phyloP scores from a whole-genome alignment of 306 rosid species.

The Medicago arabica region DNA sequence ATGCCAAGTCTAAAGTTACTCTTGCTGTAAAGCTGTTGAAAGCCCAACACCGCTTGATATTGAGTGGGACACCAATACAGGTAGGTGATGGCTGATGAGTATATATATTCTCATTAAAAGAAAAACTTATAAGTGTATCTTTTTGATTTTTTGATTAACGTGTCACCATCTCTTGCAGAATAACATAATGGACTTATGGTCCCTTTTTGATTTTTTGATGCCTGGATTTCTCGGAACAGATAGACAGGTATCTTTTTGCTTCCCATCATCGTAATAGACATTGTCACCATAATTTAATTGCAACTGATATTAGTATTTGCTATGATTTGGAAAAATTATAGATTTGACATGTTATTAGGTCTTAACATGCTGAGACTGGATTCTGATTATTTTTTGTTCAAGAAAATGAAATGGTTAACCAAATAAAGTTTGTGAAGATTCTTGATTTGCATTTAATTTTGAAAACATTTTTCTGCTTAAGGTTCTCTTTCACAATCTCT shows the following conservation, averaged over 20 bases:
- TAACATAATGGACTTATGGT: slow-evolving; percentile 97
- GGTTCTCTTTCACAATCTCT: background rate
- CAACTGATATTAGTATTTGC: slow-evolving; percentile 13
- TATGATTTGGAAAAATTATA: slow-evolving; percentile 18
- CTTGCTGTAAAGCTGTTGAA: slow-evolving; percentile 89
- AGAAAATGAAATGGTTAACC: slow-evolving; percentile 1
- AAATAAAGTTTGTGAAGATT: background rate
- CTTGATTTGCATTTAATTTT: background rate
- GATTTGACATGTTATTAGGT: slow-evolving; percentile 1
- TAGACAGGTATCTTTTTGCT: slow-evolving; percentile 72
- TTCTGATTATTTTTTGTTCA: background rate
- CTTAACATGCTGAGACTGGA: slow-evolving; percentile 10
- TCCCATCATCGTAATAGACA: background rate
- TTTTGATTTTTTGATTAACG: slow-evolving; percentile 45
- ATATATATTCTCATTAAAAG: slow-evolving; percentile 21
- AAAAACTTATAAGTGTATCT: slow-evolving; percentile 5
- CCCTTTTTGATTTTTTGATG: slow-evolving; percentile 97
- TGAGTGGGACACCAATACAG: slow-evolving; percentile 99
- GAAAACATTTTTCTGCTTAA: background rate
- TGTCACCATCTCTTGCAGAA: slow-evolving; percentile 67
- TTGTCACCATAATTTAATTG: slow-evolving; percentile 6
- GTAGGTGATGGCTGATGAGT: slow-evolving; percentile 53
- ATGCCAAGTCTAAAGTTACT: slow-evolving; percentile 93
- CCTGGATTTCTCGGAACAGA: slow-evolving; percentile 99
- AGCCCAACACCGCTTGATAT: slow-evolving; percentile 91